Evolutionary conservation across 2,329 filamentous ascomycete genomes (phyloP), one percentile per base, ranked within the genome.

Genomic region (Aureobasidium sp.): DNA sequence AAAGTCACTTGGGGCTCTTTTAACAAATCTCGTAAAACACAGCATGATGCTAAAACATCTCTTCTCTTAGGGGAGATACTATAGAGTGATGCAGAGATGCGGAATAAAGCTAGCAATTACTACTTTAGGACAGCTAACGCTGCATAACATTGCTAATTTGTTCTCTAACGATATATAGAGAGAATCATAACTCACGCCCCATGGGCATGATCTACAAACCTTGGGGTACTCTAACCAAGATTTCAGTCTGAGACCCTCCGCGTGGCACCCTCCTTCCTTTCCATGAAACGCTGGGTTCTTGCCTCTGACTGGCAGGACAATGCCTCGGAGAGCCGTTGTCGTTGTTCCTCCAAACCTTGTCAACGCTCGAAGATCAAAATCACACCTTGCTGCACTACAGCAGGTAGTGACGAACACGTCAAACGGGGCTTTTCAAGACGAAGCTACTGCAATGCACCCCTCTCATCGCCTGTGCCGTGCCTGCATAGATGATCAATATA

Each of bases 401-500:
- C 14, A 25, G 14, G 16, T 39, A 37, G 36, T 30, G 50, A 54
- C 36, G 37, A 54, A 53, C 50, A 53, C 50, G 51, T 55, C 37
- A 9, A 34, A 30, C 16, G n/a, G 5, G 6, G 10, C 34, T 37
- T 11, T 14, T 37, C 11, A 37, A 29, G 49, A 30, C 49, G 25
- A 14, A 27, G 30, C 54, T 59, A 59, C 54, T 59, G 54, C 42
- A 48, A 59, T 48, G 54, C 44, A 59, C 36, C 57, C 55, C 34
- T 39, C 55, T 39, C 57, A 16, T 39, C 3, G 6, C 13, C 41
- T 45, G 34, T 59, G 34, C 57, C 57, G 45, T 59, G 57, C 57
- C 57, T 59, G 57, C 57, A 59, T 49, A 50, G n/a, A 59, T 59
- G 57, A 41, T 59, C 57, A 50, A 49, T 50, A 49, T 34, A 47